Percentiles rank a stretch among this genome's conserved stretches.
phyloP scores from a whole-genome alignment of 2,329 filamentous ascomycete species.

The Simplicillium aogashimaense region DNA sequence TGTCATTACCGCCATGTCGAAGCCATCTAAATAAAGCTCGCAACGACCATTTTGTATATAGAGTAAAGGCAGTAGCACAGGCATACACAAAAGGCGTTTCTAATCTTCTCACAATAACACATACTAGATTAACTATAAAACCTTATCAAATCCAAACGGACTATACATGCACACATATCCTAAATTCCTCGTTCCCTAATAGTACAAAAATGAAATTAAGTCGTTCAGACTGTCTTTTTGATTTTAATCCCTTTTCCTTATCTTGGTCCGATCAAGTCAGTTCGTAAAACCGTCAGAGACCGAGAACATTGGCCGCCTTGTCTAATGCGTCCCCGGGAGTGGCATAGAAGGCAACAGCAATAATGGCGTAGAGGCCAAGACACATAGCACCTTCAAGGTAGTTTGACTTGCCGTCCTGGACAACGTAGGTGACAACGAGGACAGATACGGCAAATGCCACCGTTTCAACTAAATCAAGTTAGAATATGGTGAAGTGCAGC shows the following conservation, averaged over 20 bases:
- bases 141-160: too few relatives aligned
- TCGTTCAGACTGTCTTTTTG: background rate
- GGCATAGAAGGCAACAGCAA: constrained; percentile 50
- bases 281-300: too few relatives aligned
- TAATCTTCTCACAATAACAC: background rate
- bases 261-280: too few relatives aligned
- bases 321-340: constrained; percentile 39
- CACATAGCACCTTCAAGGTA: constrained; percentile 73
- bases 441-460: constrained; percentile 69
- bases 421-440: constrained; percentile 64
- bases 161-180: too few relatives aligned
- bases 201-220: constrained; percentile 14
- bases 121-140: too few relatives aligned
- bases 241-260: too few relatives aligned
- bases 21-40: constrained; percentile 41
- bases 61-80: background rate
- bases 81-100: background rate
- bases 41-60: background rate
- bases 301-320: background rate
- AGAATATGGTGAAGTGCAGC: constrained; percentile 2
- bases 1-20: constrained; percentile 77
- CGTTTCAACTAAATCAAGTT: constrained; percentile 48
- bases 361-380: constrained; percentile 45
- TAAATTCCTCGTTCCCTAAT: constrained; percentile 5
- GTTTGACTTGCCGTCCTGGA: constrained; percentile 76